These are phyloP conservation scores for Thelonectria blattea DNA, from an alignment of 2,329 filamentous ascomycete species.

Conservation along the genomic window DNA sequence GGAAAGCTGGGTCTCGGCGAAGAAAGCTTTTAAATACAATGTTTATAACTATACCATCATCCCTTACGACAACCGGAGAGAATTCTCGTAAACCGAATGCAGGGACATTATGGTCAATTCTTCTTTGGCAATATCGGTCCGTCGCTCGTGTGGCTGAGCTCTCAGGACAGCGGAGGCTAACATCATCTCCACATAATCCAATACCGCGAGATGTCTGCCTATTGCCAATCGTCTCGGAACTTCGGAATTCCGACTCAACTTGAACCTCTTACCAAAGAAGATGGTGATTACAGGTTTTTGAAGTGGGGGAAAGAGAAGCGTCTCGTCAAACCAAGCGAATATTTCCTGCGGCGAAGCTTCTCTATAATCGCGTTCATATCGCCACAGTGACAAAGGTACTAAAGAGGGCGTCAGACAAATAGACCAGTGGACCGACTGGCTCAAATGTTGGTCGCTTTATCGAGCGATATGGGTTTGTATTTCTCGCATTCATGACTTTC, in stretches of 20 bases:
- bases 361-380: too few species aligned
- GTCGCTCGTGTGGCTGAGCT: not conserved
- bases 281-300: not conserved
- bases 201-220: not conserved
- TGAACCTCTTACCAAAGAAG: not conserved
- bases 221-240: not conserved
- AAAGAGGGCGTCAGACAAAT: not conserved
- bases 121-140: not conserved
- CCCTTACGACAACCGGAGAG: too few species aligned
- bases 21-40: too few species aligned
- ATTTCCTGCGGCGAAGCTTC: not conserved
- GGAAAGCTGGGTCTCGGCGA: too few species aligned
- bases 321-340: not conserved
- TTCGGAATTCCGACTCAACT: not conserved
- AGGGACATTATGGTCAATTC: not conserved
- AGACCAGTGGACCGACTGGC: too few species aligned
- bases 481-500: not conserved
- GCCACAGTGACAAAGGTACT: too few species aligned
- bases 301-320: not conserved
- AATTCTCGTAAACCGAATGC: too few species aligned
- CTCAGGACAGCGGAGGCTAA: not conserved
- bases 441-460: not conserved
- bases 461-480: not conserved
- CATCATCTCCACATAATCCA: not conserved
- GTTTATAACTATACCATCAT: too few species aligned